A percentile compares a stretch with the other conserved stretches of the same genome.
phyloP scores from a whole-genome alignment of 768 basidiomycete species.

The Suillus luteus region DNA sequence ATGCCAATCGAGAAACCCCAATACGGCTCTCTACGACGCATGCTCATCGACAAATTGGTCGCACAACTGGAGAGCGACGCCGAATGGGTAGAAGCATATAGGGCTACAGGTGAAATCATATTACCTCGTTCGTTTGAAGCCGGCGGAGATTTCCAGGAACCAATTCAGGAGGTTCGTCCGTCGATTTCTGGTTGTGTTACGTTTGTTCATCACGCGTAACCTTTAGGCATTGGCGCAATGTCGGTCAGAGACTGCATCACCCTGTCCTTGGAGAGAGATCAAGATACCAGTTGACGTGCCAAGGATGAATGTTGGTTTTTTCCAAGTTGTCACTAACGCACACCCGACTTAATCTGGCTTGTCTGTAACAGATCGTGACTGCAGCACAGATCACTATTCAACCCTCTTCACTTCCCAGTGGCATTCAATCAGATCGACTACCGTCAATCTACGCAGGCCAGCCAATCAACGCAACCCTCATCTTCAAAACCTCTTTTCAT shows the following conservation, averaged over 20 bases:
- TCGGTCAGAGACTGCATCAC: constrained; percentile 37
- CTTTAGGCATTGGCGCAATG: constrained; percentile 40
- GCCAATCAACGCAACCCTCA: constrained; percentile 69
- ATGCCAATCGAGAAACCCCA: constrained; percentile 35
- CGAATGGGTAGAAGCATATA: constrained; percentile 70
- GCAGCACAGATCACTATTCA: constrained; percentile 54
- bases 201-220: constrained; percentile 36
- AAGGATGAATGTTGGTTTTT: constrained; percentile 64
- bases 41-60: constrained; percentile 50
- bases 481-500: constrained; percentile 72
- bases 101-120: constrained; percentile 66
- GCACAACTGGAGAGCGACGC: constrained; percentile 63
- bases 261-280: constrained; percentile 67
- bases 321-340: constrained; percentile 13
- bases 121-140: constrained; percentile 47
- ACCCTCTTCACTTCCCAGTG: constrained; percentile 45
- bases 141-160: constrained; percentile 27
- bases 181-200: constrained; percentile 7
- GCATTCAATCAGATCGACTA: constrained; percentile 26
- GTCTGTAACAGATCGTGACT: constrained; percentile 58
- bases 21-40: constrained; percentile 31
- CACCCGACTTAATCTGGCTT: not conserved
- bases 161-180: constrained; percentile 34
- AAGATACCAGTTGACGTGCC: constrained; percentile 87
- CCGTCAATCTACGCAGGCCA: constrained; percentile 80